Percentiles rank a stretch among this genome's conserved stretches.
phyloP scores from a whole-genome alignment of 164 flowering plant species.

The Umbilicus rupestris region DNA sequence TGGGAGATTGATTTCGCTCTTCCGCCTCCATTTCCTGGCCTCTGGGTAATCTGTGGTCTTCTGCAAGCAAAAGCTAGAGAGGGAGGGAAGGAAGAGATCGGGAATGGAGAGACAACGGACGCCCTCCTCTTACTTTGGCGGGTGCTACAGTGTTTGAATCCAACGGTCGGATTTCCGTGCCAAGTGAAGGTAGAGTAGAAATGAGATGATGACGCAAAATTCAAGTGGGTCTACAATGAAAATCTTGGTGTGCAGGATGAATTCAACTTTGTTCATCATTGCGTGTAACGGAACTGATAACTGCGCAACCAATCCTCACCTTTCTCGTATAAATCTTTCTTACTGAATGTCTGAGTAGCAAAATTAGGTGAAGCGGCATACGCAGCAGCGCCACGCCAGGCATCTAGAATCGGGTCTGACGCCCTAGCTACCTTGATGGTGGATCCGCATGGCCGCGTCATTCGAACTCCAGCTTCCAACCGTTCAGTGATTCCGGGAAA shows the following conservation, averaged over 20 bases:
- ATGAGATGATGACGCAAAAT: too few species aligned
- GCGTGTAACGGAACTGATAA: background rate
- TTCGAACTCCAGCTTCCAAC: conserved; percentile 74
- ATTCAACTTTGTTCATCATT: background rate
- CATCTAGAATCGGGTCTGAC: background rate
- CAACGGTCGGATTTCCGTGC: background rate
- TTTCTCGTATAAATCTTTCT: background rate
- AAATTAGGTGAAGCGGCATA: conserved; percentile 2
- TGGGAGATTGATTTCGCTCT: conserved; percentile 4
- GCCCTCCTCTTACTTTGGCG: too few species aligned
- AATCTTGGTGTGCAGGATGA: too few species aligned
- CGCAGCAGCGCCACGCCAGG: background rate
- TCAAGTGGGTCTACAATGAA: too few species aligned
- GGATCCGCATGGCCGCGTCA: conserved; percentile 73
- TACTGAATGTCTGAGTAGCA: background rate
- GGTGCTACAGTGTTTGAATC: background rate
- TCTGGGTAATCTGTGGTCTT: too few species aligned
- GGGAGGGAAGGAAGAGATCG: background rate
- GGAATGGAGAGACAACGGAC: background rate
- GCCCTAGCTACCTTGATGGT: conserved; percentile 30
- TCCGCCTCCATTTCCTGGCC: background rate
- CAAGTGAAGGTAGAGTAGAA: too few species aligned
- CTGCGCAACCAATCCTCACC: conserved; percentile 4
- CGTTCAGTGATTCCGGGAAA: conserved; percentile 76
- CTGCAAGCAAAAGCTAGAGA: background rate